Conservation (phyloP, 108 stramenopile species). For the Nannochloropsis gaditana region DNA sequence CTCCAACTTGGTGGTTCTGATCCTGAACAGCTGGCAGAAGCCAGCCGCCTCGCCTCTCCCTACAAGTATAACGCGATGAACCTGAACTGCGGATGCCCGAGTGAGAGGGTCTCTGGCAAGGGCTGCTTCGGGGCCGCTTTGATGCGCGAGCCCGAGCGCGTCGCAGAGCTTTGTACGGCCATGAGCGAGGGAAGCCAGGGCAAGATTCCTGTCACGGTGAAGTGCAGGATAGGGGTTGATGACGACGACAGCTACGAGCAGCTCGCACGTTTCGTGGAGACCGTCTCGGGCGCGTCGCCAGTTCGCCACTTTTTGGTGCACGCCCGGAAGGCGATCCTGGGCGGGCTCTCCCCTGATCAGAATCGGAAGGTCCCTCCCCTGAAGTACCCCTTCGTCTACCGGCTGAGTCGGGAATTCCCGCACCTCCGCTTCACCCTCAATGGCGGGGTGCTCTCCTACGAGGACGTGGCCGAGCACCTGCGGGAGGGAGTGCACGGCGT, state of each 20-base stretch:
- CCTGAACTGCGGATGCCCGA: conserved; percentile 97
- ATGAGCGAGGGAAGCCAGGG: conserved; percentile 66
- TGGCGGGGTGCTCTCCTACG: conserved; percentile 46
- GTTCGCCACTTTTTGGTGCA: conserved; percentile 90
- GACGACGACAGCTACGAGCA: conserved; percentile 70
- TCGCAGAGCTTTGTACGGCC: conserved; percentile 63
- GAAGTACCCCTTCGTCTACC: conserved; percentile 51
- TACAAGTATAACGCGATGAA: conserved; percentile 85
- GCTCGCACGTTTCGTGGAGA: conserved; percentile 72
- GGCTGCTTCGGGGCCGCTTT: conserved; percentile 96
- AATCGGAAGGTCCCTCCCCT: conserved; percentile 94
- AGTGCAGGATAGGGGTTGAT: conserved; percentile 87
- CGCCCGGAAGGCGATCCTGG: conserved; percentile 89
- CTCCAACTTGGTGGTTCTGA: conserved; percentile 94
- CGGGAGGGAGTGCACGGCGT: conserved; percentile 35
- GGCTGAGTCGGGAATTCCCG: conserved; percentile 39
- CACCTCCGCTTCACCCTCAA: conserved; percentile 42
- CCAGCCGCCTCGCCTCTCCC: conserved; percentile 50
- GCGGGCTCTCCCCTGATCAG: conserved; percentile 80
- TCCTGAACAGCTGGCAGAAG: conserved; percentile 65
- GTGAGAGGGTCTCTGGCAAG: conserved; percentile 85
- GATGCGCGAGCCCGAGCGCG: conserved; percentile 85
- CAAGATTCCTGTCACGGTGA: conserved; percentile 78
- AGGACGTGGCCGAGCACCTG: conserved; percentile 38
- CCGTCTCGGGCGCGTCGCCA: conserved; percentile 67